Evolutionary conservation across 2,329 filamentous ascomycete species (phyloP), one percentile per base, ranked within the genome.

Genomic region (Calcarisporium arbuscula): DNA sequence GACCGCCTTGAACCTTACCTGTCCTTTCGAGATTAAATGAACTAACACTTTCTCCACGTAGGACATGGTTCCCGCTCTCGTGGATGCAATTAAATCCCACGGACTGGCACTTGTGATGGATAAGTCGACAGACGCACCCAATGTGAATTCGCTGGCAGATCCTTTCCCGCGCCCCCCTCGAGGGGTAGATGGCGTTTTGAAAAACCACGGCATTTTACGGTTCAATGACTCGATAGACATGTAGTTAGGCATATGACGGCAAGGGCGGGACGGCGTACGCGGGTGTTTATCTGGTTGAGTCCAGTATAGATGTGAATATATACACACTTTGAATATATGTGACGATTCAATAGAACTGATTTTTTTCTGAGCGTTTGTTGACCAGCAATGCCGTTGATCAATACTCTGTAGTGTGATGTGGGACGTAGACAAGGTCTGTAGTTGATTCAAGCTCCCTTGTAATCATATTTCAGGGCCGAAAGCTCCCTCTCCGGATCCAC

Each of bases 151-250:
- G 29, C 51, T 64, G 50, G 54, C 55, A 43, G 67, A 74, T 56
- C 62, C 68, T 10, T 77, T 77, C 53, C 66, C 71, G 31, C 67
- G 75, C 46, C 68, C 86, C 51, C 84, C 85, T 2, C 80, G 87
- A 44, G 87, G 87, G 0, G 81, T 95, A 25, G 92, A 96, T 57
- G 90, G 92, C 8, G 72, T 94, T 41, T 66, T 96, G 54, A 87
- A 80, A 63, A 77, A 74, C 31, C 88, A 94, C 54, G 92, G 90
- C 9, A 84, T 96, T 44, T 64, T 98, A 57, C 75, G 85, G 47
- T 98, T 98, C 60, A 94, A 90, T 56, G 89, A 95, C 61, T 87
- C 82, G 43, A 87, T 96, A 67, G 84, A 89, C 52, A 70, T 77
- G 57, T 77, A 65, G 59, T 48, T 32, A 28, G 39, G 27, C 27